Conservation (phyloP, 2,329 filamentous ascomycete species). For the Aspergillus caelatus region DNA sequence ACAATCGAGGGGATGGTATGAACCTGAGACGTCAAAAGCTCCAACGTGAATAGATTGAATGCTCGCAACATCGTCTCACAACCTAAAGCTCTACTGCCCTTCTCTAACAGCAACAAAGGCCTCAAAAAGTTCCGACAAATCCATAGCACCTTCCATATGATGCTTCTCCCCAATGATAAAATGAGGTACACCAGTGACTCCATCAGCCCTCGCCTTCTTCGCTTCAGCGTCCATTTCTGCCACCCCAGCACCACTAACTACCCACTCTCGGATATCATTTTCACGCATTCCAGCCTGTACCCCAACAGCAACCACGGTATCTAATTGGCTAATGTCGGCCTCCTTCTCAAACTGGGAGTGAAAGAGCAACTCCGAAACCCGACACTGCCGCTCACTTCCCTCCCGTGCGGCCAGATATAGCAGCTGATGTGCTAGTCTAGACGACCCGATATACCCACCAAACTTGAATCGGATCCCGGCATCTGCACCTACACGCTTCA, state of each 20-base stretch:
- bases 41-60: not conserved
- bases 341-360: slow-evolving; percentile 24
- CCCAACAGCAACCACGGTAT: slow-evolving; percentile 13
- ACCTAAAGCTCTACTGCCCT: not conserved
- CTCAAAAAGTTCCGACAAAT: slow-evolving; percentile 22
- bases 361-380: slow-evolving; percentile 21
- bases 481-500: slow-evolving; percentile 17
- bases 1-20: not conserved
- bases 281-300: slow-evolving; percentile 17
- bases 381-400: slow-evolving; percentile 8
- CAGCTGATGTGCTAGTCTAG: slow-evolving; percentile 21
- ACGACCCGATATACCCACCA: slow-evolving; percentile 24
- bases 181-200: slow-evolving; percentile 22
- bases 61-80: too few species aligned
- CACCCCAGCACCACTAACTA: slow-evolving; percentile 14
- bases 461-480: slow-evolving; percentile 23
- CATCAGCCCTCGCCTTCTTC: slow-evolving; percentile 8
- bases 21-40: not conserved
- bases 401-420: slow-evolving; percentile 11
- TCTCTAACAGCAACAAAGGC: slow-evolving; percentile 15
- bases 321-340: slow-evolving; percentile 19
- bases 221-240: slow-evolving; percentile 15
- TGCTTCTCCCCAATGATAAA: slow-evolving; percentile 20
- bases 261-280: slow-evolving; percentile 11
- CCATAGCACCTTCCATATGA: slow-evolving; percentile 20